phyloP scores from a whole-genome alignment of 2,329 filamentous ascomycete genomes.

The Paraphoma sp. region DNA sequence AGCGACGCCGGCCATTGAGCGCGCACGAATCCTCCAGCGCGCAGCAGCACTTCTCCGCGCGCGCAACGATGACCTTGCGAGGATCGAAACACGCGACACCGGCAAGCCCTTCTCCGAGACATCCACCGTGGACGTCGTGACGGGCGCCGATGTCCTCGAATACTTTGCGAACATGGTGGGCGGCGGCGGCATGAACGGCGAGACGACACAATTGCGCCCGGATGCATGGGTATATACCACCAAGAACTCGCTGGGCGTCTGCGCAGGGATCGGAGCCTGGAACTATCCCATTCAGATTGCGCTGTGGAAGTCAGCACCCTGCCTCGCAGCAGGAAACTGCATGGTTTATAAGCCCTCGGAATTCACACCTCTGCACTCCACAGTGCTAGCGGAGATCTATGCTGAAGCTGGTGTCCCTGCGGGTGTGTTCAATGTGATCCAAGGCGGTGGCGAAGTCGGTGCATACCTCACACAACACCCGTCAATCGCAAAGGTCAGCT shows the following conservation, averaged over 20 bases:
- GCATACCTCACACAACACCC: slow-evolving; percentile 76
- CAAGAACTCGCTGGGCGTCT: slow-evolving; percentile 83
- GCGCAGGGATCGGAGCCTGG: slow-evolving; percentile 87
- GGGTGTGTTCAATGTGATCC: slow-evolving; percentile 87
- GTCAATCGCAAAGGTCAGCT: slow-evolving; percentile 82
- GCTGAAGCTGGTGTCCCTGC: slow-evolving; percentile 78
- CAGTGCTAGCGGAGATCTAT: slow-evolving; percentile 77
- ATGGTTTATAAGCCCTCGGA: slow-evolving; percentile 93
- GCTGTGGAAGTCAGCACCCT: slow-evolving; percentile 87
- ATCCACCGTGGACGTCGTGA: slow-evolving; percentile 80
- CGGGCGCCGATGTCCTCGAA: slow-evolving; percentile 83
- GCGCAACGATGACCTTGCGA: slow-evolving; percentile 80
- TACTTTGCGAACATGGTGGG: slow-evolving; percentile 84
- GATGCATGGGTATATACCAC: slow-evolving; percentile 84
- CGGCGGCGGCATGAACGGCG: slow-evolving; percentile 79
- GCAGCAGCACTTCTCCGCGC: slow-evolving; percentile 76
- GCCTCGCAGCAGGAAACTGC: slow-evolving; percentile 83
- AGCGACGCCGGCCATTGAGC: slow-evolving; percentile 73
- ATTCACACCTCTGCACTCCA: slow-evolving; percentile 82
- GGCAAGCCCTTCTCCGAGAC: slow-evolving; percentile 88
- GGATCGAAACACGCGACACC: slow-evolving; percentile 82
- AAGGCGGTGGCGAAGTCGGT: slow-evolving; percentile 80
- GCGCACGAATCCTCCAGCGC: slow-evolving; percentile 78
- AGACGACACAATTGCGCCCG: slow-evolving; percentile 74
- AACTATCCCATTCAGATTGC: slow-evolving; percentile 93